These are phyloP conservation scores for Scheffersomyces quercinus DNA, from an alignment of 1,139 yeast species.

Conservation along the genomic window DNA sequence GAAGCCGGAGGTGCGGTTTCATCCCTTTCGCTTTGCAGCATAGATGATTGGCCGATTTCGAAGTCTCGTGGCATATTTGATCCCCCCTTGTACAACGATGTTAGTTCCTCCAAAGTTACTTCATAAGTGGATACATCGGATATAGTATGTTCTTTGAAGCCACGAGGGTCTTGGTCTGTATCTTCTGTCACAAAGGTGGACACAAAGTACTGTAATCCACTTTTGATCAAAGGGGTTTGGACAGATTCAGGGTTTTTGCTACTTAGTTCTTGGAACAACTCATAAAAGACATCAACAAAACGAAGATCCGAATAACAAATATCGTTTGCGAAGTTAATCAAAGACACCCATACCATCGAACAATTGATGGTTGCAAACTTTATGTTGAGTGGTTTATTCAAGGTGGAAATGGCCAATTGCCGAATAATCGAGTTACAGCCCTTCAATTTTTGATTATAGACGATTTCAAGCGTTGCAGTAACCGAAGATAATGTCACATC, in stretches of 20 bases:
- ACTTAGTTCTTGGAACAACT: slow-evolving; percentile 20
- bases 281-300: slow-evolving; percentile 18
- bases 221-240: slow-evolving; percentile 21
- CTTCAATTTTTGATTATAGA: slow-evolving; percentile 3
- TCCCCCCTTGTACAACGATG: no score
- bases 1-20: no score
- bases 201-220: slow-evolving; percentile 26
- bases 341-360: slow-evolving; percentile 26
- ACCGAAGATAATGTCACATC: slow-evolving; percentile 20
- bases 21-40: no score
- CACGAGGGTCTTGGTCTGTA: no score
- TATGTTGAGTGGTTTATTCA: slow-evolving; percentile 10
- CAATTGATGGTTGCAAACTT: slow-evolving; percentile 7
- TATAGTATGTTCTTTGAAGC: no score
- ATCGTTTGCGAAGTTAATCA: slow-evolving; percentile 32
- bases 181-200: slow-evolving; percentile 17
- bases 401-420: slow-evolving; percentile 7
- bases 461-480: slow-evolving; percentile 13
- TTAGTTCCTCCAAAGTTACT: no score
- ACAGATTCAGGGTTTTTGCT: slow-evolving; percentile 8
- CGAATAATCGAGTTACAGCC: slow-evolving; percentile 2
- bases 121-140: no score
- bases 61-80: no score
- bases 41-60: no score
- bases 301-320: slow-evolving; percentile 30